Conservation (phyloP, 2,329 filamentous ascomycete species). For the Samsoniella hepiali region DNA sequence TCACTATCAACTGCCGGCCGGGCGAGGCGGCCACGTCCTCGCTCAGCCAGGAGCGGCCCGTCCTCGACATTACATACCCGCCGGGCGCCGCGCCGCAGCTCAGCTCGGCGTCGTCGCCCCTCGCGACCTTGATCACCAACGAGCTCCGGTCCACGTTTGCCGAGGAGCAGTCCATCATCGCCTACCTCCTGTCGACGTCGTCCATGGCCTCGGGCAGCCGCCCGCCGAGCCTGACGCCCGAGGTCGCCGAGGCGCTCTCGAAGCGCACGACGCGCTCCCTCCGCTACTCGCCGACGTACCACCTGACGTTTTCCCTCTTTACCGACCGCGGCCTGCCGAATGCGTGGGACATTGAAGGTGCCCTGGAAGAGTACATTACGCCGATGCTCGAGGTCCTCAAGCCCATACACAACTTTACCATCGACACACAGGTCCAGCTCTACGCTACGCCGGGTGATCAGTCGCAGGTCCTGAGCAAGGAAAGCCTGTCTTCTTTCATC, state of each 20-base stretch:
- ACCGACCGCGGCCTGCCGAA: conserved; percentile 74
- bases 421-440: conserved; percentile 93
- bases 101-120: conserved; percentile 65
- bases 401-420: conserved; percentile 88
- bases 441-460: conserved; percentile 73
- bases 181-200: conserved; percentile 64
- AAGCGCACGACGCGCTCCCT: conserved; percentile 80
- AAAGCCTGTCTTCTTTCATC: conserved; percentile 90
- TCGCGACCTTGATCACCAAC: conserved; percentile 74
- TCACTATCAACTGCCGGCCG: conserved; percentile 68
- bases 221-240: conserved; percentile 45
- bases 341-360: conserved; percentile 85
- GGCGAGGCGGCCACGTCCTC: conserved; percentile 59
- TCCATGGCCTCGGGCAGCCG: conserved; percentile 48
- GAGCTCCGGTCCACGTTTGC: conserved; percentile 75
- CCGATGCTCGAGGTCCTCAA: conserved; percentile 77
- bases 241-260: conserved; percentile 53
- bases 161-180: conserved; percentile 85
- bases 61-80: conserved; percentile 75
- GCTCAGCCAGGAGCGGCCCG: conserved; percentile 65
- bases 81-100: conserved; percentile 63
- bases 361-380: conserved; percentile 74
- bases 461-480: conserved; percentile 67
- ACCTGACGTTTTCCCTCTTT: conserved; percentile 93
- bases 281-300: conserved; percentile 90